A percentile compares a stretch with the other conserved stretches of the same genome.
Evolutionary conservation across 225 moss, liverwort and hornwort species (phyloP).

Genomic region (Thuidium tamariscinum): DNA sequence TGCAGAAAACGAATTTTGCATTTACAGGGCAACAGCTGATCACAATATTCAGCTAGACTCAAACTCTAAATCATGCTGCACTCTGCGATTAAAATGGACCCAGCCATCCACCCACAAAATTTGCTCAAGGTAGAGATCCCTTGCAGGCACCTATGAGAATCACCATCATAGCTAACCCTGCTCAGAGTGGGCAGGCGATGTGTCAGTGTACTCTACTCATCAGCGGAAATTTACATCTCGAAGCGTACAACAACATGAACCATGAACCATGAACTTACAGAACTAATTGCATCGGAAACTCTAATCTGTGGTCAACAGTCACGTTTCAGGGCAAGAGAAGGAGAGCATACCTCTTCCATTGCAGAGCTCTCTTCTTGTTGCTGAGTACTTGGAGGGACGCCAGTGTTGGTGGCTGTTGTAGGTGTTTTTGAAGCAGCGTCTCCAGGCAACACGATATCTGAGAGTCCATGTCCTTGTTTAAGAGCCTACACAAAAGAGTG

Average conservation of each 20-base stretch:
- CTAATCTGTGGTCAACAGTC: not conserved
- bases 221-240: not conserved
- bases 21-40: conserved; percentile 17
- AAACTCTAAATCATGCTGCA: conserved; percentile 17
- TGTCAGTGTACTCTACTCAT: not conserved
- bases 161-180: conserved; percentile 20
- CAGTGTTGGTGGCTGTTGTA: not conserved
- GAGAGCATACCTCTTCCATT: conserved; percentile 45
- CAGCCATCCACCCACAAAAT: conserved; percentile 27
- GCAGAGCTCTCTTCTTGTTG: conserved; percentile 26
- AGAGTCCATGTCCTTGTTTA: conserved; percentile 44
- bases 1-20: conserved; percentile 16
- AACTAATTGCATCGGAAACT: not conserved
- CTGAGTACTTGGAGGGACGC: conserved; percentile 5
- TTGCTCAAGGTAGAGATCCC: conserved; percentile 4
- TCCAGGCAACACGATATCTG: conserved; percentile 40
- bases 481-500: conserved; percentile 34
- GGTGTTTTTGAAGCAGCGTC: conserved; percentile 10
- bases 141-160: conserved; percentile 3
- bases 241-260: not conserved
- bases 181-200: not conserved
- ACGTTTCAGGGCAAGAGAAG: not conserved
- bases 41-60: not conserved
- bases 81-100: conserved; percentile 1
- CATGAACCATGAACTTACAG: not conserved